Conservation (phyloP, 495 filamentous ascomycete species). For the Darksidea phi region DNA sequence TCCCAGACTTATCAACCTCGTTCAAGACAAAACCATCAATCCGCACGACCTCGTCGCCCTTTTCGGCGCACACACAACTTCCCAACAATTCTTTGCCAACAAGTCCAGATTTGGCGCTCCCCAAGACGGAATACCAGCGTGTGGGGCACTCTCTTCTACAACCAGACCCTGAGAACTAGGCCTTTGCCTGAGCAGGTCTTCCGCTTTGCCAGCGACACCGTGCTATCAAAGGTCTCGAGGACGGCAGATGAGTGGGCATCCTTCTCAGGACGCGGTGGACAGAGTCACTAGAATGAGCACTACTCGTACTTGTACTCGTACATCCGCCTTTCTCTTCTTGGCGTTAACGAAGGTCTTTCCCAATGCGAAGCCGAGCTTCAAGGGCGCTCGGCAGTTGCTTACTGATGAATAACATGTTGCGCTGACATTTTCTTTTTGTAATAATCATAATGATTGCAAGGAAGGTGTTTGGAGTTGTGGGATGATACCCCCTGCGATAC, state of each 20-base stretch:
- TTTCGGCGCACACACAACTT: slow-evolving; percentile 52
- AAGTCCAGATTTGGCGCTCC: slow-evolving; percentile 33
- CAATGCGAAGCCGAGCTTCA: slow-evolving; percentile 6
- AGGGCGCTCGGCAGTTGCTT: slow-evolving; percentile 18
- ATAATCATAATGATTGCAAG: background rate
- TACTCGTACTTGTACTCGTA: slow-evolving; percentile 45
- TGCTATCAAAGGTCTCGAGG: slow-evolving; percentile 43
- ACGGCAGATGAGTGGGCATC: slow-evolving; percentile 41
- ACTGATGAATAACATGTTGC: slow-evolving; percentile 10
- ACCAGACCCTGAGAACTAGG: slow-evolving; percentile 38
- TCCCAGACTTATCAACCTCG: slow-evolving; percentile 46
- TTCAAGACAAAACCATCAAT: slow-evolving; percentile 51
- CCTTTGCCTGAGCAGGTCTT: slow-evolving; percentile 44
- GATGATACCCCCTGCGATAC: too few relatives aligned
- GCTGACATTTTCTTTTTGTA: background rate
- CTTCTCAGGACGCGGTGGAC: slow-evolving; percentile 39
- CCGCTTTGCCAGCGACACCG: slow-evolving; percentile 50
- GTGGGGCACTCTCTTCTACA: slow-evolving; percentile 51
- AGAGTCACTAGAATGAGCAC: slow-evolving; percentile 45
- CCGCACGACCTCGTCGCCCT: slow-evolving; percentile 50
- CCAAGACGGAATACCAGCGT: slow-evolving; percentile 48
- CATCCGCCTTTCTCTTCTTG: slow-evolving; percentile 45
- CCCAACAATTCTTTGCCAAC: slow-evolving; percentile 49
- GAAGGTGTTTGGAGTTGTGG: too few relatives aligned
- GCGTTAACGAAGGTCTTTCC: slow-evolving; percentile 46